Evolutionary conservation across 2,329 filamentous ascomycete species (phyloP), one percentile per base, ranked within the genome.

Genomic region (Fusarium buxicola): DNA sequence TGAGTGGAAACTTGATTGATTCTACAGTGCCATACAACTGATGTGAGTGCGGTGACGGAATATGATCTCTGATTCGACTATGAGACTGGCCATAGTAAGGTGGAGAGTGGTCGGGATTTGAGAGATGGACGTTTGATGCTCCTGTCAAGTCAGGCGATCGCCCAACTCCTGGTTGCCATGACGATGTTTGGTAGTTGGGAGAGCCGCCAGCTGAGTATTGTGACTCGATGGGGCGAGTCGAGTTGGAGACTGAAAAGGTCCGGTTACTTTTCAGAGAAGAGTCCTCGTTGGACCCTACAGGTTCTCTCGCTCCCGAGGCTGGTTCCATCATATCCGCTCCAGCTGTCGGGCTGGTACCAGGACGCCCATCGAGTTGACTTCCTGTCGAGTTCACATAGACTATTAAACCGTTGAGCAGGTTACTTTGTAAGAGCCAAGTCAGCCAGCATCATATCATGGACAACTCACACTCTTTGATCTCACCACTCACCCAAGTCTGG

Each of bases 401-500:
- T 69, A 18, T 13, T 8, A 2, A 9, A 12, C 5, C 2, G 11
- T 8, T 54, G 3, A 55, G 8, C 21, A 32, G 2, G 10, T 13
- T 18, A 6, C 8, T 35, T 2, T 4, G 1, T 18, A 8, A 18
- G 3, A 6, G 7, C 11, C 1, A 10, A n/a, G 5, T 0, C 1
- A 12, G 8, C 10, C 5, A 3, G 1, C 13, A 0, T 15, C 2
- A 5, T 2, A 9, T 10, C 1, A n/a, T 12, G 5, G 7, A 25
- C 6, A 9, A 65, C 75, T 51, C 53, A 78, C 76, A 77, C 28
- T 76, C 68, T 43, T 66, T 70, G 1, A 74, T 71, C 27, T 73
- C 69, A 36, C 73, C 76, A 8, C 72, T 74, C 8, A 77, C 75
- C 76, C 75, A 77, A 52, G 73, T 70, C 60, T 78, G 76, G 47